A percentile compares a stretch with the other conserved stretches of the same genome.
Evolutionary conservation across 164 flowering plant genomes (phyloP).

Genomic region (Annona cherimola): DNA sequence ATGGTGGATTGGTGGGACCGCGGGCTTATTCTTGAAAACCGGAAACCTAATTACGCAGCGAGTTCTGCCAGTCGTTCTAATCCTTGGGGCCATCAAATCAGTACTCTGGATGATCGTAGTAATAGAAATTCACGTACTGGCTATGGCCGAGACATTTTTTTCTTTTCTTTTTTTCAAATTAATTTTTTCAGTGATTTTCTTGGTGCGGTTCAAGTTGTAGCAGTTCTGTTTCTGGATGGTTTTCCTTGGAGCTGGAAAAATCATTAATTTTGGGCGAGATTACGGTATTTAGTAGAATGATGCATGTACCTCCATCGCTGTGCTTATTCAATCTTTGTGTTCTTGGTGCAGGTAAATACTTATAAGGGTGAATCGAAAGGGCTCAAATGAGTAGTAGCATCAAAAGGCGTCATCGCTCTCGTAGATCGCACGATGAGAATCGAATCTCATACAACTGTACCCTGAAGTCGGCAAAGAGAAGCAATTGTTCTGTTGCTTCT

Average conservation of each 20-base stretch:
- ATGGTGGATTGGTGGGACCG: background rate
- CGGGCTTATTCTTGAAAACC: background rate
- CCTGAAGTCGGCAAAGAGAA: conserved; percentile 6
- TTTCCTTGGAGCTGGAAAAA: background rate
- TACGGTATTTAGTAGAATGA: background rate
- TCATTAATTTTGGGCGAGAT: background rate
- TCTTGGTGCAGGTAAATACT: background rate
- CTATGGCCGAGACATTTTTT: background rate
- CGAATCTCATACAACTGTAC: background rate
- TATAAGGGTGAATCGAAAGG: background rate
- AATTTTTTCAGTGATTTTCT: background rate
- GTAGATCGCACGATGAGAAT: background rate
- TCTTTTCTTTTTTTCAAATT: background rate
- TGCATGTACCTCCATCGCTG: background rate
- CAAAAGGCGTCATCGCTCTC: background rate
- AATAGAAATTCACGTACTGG: background rate
- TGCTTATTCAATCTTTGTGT: background rate
- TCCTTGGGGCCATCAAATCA: background rate
- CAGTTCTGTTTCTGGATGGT: background rate
- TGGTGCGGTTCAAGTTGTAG: background rate
- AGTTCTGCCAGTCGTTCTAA: background rate
- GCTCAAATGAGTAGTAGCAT: background rate
- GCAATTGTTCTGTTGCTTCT: conserved; percentile 4
- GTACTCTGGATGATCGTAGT: background rate
- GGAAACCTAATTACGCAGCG: background rate